phyloP scores from a whole-genome alignment of 2,329 filamentous ascomycete genomes.

The Didymella exigua region DNA sequence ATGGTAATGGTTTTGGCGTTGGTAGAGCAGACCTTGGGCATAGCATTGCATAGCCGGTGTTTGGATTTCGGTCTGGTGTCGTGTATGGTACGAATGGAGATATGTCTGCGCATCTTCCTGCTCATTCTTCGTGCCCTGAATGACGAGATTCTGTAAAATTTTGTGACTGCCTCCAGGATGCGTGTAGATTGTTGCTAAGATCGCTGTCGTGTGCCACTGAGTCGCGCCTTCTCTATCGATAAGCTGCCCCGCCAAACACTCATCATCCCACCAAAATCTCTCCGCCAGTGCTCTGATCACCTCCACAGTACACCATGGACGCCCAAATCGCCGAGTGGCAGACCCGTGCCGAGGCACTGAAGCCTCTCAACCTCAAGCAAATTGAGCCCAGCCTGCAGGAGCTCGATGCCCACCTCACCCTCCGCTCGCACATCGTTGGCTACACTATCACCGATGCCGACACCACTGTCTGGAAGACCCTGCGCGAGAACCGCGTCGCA shows the following conservation, averaged over 20 bases:
- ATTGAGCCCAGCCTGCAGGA: slow-evolving; percentile 75
- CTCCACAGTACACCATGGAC: slow-evolving; percentile 34
- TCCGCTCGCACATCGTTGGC: slow-evolving; percentile 84
- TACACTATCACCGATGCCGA: slow-evolving; percentile 79
- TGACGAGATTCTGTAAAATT: not conserved
- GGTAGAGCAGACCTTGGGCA: not conserved
- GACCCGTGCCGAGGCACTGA: slow-evolving; percentile 57
- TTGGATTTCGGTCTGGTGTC: not conserved
- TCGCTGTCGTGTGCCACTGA: slow-evolving; percentile 1
- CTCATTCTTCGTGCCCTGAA: no score
- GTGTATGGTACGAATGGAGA: slow-evolving; percentile 6
- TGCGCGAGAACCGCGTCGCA: slow-evolving; percentile 84
- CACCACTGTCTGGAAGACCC: slow-evolving; percentile 79
- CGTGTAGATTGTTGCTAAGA: not conserved
- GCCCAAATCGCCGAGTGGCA: slow-evolving; percentile 61
- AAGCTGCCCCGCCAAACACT: slow-evolving; percentile 19
- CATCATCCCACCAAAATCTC: slow-evolving; percentile 22
- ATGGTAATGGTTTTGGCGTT: slow-evolving; percentile 29
- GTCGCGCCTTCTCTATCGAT: slow-evolving; percentile 9
- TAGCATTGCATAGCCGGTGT: slow-evolving; percentile 15
- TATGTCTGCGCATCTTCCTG: not conserved
- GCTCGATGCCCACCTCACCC: slow-evolving; percentile 84
- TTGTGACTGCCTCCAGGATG: not conserved
- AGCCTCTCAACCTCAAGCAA: slow-evolving; percentile 76
- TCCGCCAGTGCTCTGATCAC: not conserved